Evolutionary conservation across 192 early-diverging fungal species (phyloP).

Genomic region (Phycomyces nitens): DNA sequence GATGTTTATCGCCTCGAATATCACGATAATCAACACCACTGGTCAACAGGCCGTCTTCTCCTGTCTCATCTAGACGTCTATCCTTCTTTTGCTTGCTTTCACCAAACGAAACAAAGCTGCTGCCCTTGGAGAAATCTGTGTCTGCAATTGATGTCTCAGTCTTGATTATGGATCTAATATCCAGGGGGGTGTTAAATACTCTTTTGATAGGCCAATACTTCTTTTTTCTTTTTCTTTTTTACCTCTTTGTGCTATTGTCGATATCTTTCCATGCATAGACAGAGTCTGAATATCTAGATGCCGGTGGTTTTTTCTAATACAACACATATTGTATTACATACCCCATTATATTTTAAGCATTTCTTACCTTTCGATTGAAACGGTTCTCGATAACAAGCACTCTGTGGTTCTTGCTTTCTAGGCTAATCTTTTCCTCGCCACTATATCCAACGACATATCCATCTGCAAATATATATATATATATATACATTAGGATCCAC

Average conservation of each 20-base stretch:
- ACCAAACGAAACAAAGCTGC: neutral
- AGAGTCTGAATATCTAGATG: slow-evolving; percentile 19
- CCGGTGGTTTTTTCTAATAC: neutral
- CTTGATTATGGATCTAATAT: neutral
- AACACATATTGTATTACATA: neutral
- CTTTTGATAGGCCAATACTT: slow-evolving; percentile 8
- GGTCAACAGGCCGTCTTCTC: neutral
- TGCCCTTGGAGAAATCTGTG: neutral
- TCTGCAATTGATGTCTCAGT: neutral
- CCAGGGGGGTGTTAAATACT: slow-evolving; percentile 2
- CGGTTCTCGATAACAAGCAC: slow-evolving; percentile 18
- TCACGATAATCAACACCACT: slow-evolving; percentile 41
- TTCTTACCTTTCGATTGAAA: slow-evolving; percentile 8
- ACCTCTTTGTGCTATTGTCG: slow-evolving; percentile 28
- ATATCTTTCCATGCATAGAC: slow-evolving; percentile 24
- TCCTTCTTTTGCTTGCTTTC: neutral
- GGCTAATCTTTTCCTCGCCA: slow-evolving; percentile 20
- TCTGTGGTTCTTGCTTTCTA: slow-evolving; percentile 20
- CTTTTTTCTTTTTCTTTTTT: slow-evolving; percentile 8
- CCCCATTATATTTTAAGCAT: neutral
- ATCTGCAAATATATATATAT: neutral
- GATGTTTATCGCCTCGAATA: slow-evolving; percentile 41
- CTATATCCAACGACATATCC: slow-evolving; percentile 30
- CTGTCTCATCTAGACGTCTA: neutral
- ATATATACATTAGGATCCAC: neutral